phyloP scores from a whole-genome alignment of 169 alveolate genomes.

The Plasmodium falciparum region DNA sequence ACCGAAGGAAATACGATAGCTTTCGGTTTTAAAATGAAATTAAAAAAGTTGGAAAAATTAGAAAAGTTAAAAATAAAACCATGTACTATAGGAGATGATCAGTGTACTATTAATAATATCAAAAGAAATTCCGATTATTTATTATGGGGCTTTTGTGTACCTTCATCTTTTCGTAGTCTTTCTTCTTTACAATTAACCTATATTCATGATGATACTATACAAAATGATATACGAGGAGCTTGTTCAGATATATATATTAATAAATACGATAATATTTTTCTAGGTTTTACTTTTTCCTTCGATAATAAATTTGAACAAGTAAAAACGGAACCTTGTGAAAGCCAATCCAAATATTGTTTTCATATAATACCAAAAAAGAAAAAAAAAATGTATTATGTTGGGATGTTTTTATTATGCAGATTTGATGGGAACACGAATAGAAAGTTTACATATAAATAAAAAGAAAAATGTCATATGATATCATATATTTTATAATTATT shows the following conservation, averaged over 20 bases:
- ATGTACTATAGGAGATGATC: constrained; percentile 36
- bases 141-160: constrained; percentile 69
- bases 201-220: constrained; percentile 10
- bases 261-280: constrained; percentile 51
- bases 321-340: constrained; percentile 21
- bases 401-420: constrained; percentile 48
- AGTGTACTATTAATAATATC: constrained; percentile 20
- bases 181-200: constrained; percentile 45
- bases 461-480: not conserved
- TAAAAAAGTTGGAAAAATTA: constrained; percentile 31
- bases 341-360: constrained; percentile 19
- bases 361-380: not conserved
- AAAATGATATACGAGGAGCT: constrained; percentile 28
- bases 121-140: constrained; percentile 49
- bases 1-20: constrained; percentile 41
- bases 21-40: constrained; percentile 56
- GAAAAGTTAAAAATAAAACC: constrained; percentile 36
- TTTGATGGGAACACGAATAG: constrained; percentile 22
- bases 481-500: not conserved
- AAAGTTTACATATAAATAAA: constrained; percentile 9
- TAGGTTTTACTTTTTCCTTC: constrained; percentile 61
- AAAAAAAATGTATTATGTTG: constrained; percentile 8
- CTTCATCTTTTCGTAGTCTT: constrained; percentile 33
- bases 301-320: constrained; percentile 16
- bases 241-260: constrained; percentile 42